These are phyloP conservation scores for Suhomyces bribrorum DNA, from an alignment of 1,139 yeast genomes.

Conservation along the genomic window DNA sequence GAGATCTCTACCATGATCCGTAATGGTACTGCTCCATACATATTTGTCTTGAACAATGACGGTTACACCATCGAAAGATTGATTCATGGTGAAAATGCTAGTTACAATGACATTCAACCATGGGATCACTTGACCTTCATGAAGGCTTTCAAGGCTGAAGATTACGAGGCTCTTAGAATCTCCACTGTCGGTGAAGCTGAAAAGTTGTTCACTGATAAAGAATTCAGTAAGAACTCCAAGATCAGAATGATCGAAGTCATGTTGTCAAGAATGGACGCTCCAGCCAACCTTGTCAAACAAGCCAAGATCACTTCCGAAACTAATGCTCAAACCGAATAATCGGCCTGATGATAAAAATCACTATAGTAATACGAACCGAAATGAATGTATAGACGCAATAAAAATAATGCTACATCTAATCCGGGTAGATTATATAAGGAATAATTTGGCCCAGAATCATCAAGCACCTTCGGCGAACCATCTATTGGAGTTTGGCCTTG, in stretches of 20 bases:
- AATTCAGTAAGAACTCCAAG: slow-evolving; percentile 60
- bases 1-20: slow-evolving; percentile 83
- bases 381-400: slow-evolving; percentile 1
- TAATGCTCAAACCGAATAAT: slow-evolving; percentile 41
- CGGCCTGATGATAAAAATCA: no score
- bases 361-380: no score
- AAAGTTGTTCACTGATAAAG: slow-evolving; percentile 51
- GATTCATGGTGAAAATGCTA: slow-evolving; percentile 77
- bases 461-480: no score
- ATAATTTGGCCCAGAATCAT: no score
- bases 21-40: slow-evolving; percentile 62
- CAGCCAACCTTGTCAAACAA: slow-evolving; percentile 54
- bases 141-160: slow-evolving; percentile 71
- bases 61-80: slow-evolving; percentile 90
- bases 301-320: slow-evolving; percentile 66
- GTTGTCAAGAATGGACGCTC: slow-evolving; percentile 83
- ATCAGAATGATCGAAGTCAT: slow-evolving; percentile 78
- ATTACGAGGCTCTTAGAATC: slow-evolving; percentile 56
- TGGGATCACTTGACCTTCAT: slow-evolving; percentile 76
- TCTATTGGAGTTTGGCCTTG: no score
- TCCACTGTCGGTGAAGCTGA: slow-evolving; percentile 69
- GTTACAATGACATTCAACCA: slow-evolving; percentile 77
- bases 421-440: background rate
- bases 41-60: slow-evolving; percentile 79
- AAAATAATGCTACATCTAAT: background rate